Percentiles rank a stretch among this genome's conserved stretches.
These are phyloP conservation scores for Ceratocystis papillata DNA, from an alignment of 2,329 filamentous ascomycete species.

Conservation along the genomic window DNA sequence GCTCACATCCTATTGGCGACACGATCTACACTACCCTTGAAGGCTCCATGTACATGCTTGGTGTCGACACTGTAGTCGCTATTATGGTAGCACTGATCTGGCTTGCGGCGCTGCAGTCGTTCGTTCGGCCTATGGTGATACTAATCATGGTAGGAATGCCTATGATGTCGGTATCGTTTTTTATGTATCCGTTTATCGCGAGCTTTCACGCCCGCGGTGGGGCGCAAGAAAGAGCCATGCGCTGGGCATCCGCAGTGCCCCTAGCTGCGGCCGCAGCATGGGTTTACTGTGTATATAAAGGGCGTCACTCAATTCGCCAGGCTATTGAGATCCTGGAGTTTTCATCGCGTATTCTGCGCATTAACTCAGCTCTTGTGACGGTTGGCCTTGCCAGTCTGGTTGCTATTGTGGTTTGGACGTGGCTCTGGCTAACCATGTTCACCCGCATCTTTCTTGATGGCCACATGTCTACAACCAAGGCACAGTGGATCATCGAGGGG, in stretches of 20 bases:
- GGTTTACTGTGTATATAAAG: conserved; percentile 72
- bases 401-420: conserved; percentile 77
- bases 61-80: conserved; percentile 83
- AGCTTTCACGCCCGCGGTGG: conserved; percentile 77
- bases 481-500: conserved; percentile 66
- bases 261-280: conserved; percentile 62
- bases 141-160: conserved; percentile 76
- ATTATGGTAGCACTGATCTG: conserved; percentile 79
- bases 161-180: conserved; percentile 76
- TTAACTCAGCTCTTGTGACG: conserved; percentile 70
- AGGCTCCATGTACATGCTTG: conserved; percentile 78
- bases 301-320: conserved; percentile 67
- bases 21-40: conserved; percentile 87
- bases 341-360: conserved; percentile 72
- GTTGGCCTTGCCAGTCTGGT: conserved; percentile 71
- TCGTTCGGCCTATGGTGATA: conserved; percentile 73
- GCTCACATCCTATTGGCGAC: conserved; percentile 68
- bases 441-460: conserved; percentile 90
- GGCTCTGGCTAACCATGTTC: conserved; percentile 96
- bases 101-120: conserved; percentile 79
- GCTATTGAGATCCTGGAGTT: conserved; percentile 88
- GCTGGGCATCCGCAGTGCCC: conserved; percentile 72
- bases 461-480: conserved; percentile 54
- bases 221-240: conserved; percentile 84
- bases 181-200: conserved; percentile 78